These are phyloP conservation scores for Populus hybrid DNA, from an alignment of 441 rosid genomes.

Conservation along the genomic window DNA sequence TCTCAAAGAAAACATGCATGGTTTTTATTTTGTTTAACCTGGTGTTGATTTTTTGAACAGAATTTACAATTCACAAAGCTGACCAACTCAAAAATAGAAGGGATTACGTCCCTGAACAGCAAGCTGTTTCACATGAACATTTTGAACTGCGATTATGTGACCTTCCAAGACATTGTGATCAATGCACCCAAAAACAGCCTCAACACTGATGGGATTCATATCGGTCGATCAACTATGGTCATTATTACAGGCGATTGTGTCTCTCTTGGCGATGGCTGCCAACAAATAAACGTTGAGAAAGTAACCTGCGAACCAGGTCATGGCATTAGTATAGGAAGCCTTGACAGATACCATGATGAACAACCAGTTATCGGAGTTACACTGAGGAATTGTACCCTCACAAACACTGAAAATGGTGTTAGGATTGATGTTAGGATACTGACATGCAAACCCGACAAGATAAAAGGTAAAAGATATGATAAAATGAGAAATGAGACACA, in stretches of 20 bases:
- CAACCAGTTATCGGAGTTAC: slow-evolving; percentile 31
- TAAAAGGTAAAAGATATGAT: no score
- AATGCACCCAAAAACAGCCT: slow-evolving; percentile 38
- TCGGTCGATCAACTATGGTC: slow-evolving; percentile 36
- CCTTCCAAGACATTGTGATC: slow-evolving; percentile 27
- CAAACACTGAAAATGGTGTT: slow-evolving; percentile 36
- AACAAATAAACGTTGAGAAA: slow-evolving; percentile 17
- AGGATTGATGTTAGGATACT: no score
- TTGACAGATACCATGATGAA: slow-evolving; percentile 35
- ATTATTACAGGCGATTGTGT: slow-evolving; percentile 39
- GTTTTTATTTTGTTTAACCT: neutral
- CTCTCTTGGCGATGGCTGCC: slow-evolving; percentile 44
- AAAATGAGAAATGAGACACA: no score
- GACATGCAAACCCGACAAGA: no score
- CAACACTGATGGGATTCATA: slow-evolving; percentile 68
- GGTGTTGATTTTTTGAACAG: slow-evolving; percentile 15
- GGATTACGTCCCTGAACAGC: slow-evolving; percentile 43
- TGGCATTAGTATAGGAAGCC: slow-evolving; percentile 51
- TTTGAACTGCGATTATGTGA: slow-evolving; percentile 38
- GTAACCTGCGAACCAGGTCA: slow-evolving; percentile 56
- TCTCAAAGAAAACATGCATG: neutral
- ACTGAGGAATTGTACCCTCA: slow-evolving; percentile 36
- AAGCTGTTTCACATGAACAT: slow-evolving; percentile 50
- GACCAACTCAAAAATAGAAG: slow-evolving; percentile 31
- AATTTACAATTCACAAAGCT: slow-evolving; percentile 35